These are phyloP conservation scores for Castanea sativa DNA, from an alignment of 306 rosid species.

Conservation along the genomic window DNA sequence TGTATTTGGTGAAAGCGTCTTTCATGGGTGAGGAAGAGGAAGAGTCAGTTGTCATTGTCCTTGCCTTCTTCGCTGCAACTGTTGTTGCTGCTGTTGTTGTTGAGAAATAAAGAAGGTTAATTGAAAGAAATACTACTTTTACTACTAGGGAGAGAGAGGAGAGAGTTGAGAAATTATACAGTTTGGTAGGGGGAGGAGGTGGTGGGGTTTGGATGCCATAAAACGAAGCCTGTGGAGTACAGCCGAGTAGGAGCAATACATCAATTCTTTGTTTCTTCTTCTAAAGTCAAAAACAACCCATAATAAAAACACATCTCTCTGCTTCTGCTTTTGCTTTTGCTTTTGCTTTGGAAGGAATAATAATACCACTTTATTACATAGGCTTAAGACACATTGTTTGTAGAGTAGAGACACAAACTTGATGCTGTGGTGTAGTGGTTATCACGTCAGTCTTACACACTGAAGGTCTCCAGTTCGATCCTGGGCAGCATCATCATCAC, in stretches of 20 bases:
- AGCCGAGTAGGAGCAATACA: constrained; percentile 30
- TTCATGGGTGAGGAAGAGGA: constrained; percentile 34
- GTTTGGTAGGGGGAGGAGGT: constrained; percentile 27
- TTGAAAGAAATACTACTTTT: not conserved
- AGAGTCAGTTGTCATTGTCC: constrained; percentile 56
- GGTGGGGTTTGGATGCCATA: constrained; percentile 62
- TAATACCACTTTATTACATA: too few species aligned
- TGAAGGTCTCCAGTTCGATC: not conserved
- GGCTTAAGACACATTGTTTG: too few species aligned
- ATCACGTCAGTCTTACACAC: not conserved
- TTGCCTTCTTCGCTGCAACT: constrained; percentile 44
- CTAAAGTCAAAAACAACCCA: too few species aligned
- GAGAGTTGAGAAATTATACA: not conserved
- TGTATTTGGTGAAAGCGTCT: constrained; percentile 62
- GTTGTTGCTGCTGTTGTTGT: constrained; percentile 29
- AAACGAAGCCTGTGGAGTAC: constrained; percentile 31
- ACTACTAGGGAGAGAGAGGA: not conserved
- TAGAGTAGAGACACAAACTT: not conserved
- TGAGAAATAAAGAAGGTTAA: not conserved
- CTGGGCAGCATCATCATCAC: not conserved
- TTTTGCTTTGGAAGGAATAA: too few species aligned
- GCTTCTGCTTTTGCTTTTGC: too few species aligned
- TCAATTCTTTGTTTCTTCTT: constrained; percentile 7
- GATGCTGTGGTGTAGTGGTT: not conserved
- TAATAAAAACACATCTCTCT: too few species aligned